Percentiles rank a stretch among this genome's conserved stretches.
phyloP scores from a whole-genome alignment of 164 flowering plant species.

The Berberis vulgaris region DNA sequence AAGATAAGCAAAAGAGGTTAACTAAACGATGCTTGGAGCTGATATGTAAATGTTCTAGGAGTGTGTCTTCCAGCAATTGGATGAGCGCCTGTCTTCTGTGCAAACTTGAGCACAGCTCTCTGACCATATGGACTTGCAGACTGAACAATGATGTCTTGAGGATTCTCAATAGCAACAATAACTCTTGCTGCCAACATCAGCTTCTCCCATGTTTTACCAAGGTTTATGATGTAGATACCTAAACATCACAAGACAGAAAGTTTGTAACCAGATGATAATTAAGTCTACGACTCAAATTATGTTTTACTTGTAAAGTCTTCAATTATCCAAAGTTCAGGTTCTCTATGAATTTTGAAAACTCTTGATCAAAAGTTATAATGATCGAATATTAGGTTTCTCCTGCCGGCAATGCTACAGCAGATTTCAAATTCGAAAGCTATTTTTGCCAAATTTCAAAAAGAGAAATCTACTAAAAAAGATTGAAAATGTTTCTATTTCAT shows the following conservation, averaged over 20 bases:
- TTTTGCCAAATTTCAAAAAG: too few species aligned
- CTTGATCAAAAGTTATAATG: too few species aligned
- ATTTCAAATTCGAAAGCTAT: too few species aligned
- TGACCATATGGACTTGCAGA: conserved; percentile 95
- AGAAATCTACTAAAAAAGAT: too few species aligned
- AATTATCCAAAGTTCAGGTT: too few species aligned
- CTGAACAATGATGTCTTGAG: conserved; percentile 83
- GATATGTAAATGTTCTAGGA: conserved; percentile 88
- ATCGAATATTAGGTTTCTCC: too few species aligned
- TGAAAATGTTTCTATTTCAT: too few species aligned
- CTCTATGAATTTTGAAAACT: too few species aligned
- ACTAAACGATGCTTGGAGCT: conserved; percentile 69
- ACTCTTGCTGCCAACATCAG: conserved; percentile 83
- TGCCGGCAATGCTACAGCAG: too few species aligned
- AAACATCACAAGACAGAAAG: background rate
- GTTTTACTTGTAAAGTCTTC: too few species aligned
- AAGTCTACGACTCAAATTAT: too few species aligned
- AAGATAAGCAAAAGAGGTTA: conserved; percentile 81
- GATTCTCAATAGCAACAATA: conserved; percentile 86
- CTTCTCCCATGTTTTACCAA: conserved; percentile 92
- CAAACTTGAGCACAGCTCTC: conserved; percentile 80
- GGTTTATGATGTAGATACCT: conserved; percentile 81
- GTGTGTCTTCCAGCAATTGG: conserved; percentile 88
- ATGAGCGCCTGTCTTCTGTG: conserved; percentile 71
- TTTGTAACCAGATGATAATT: too few species aligned